Percentiles rank a stretch among this genome's conserved stretches.
Evolutionary conservation across 2,329 filamentous ascomycete species (phyloP).

Genomic region (Malbranchea zuffiana): DNA sequence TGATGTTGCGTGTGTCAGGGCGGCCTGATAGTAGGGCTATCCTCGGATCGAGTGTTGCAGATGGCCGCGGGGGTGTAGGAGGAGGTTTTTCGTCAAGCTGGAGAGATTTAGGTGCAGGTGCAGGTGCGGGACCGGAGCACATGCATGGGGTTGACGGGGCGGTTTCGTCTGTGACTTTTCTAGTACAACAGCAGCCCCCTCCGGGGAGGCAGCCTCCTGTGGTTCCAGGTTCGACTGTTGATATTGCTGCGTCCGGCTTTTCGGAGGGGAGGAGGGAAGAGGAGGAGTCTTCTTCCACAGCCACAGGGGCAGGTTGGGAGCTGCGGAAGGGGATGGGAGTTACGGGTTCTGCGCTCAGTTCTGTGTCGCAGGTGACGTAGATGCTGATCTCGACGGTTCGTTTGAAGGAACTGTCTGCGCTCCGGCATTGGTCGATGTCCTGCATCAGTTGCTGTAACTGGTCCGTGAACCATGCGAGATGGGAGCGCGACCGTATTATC

Average conservation of each 20-base stretch:
- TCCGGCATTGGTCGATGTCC: slow-evolving; percentile 32
- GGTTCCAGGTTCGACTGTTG: slow-evolving; percentile 1
- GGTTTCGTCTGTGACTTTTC: slow-evolving; percentile 38
- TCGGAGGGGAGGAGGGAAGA: too few relatives aligned
- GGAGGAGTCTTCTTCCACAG: neutral
- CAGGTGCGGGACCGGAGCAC: slow-evolving; percentile 23
- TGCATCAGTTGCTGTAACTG: slow-evolving; percentile 39
- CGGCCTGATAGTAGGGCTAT: slow-evolving; percentile 39
- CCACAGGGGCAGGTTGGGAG: neutral
- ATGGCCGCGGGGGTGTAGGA: slow-evolving; percentile 13
- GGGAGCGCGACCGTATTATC: slow-evolving; percentile 46
- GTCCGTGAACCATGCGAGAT: slow-evolving; percentile 43
- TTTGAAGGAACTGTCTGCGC: slow-evolving; percentile 21
- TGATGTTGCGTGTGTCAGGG: slow-evolving; percentile 42
- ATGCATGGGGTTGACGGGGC: slow-evolving; percentile 28
- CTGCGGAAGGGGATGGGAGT: slow-evolving; percentile 2
- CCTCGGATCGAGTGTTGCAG: slow-evolving; percentile 19
- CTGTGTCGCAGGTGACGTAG: slow-evolving; percentile 45
- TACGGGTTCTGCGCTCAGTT: slow-evolving; percentile 8
- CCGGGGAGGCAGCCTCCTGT: slow-evolving; percentile 19
- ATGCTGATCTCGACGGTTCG: slow-evolving; percentile 42
- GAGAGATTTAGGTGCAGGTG: slow-evolving; percentile 1
- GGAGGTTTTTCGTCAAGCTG: slow-evolving; percentile 8
- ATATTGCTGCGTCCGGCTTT: too few relatives aligned
- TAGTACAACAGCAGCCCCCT: slow-evolving; percentile 41